Evolutionary conservation across 805 yeast genomes (phyloP), one percentile per base, ranked within the genome.

Genomic region (Spathaspora girioi): DNA sequence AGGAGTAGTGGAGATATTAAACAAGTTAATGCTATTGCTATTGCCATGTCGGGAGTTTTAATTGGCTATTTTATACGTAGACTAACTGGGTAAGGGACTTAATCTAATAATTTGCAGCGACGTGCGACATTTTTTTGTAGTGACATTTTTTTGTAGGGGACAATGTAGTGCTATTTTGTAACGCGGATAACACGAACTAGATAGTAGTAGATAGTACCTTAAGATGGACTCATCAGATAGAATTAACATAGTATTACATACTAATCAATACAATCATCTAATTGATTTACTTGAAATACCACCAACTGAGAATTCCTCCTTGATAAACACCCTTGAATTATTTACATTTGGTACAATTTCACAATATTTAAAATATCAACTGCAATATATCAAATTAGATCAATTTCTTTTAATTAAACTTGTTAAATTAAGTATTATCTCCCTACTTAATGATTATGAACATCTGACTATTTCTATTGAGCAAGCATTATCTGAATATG

Each of bases 331-430:
- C 5, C 32, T 69, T 6, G 79, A 74, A 58, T 60, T 74, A 31
- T 73, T 71, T 53, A 59, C 76, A 1, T 72, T 68, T 54, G 79
- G 79, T 2, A 62, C 61, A 46, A 58, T 59, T 27, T 50, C 54
- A 2, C 62, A 63, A 43, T 71, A 69, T 52, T 38, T 53, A 7
- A 48, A 57, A 46, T 58, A 68, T 50, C 46, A 47, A 17, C 45
- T 31, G 1, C 43, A 54, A 5, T 69, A 43, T 49, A 43, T 63
- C 8, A 55, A 49, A 62, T 20, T 47, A 8, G 49, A 49, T 38
- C 35, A 45, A 6, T 43, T 43, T 1, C 54, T 62, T 11, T 15
- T 56, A 10, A 41, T 50, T 1, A 70, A 71, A 49, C 56, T 74
- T 15, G 57, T 65, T 8, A 58, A 63, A 46, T 58, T 73, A 10